Evolutionary conservation across 495 filamentous ascomycete genomes (phyloP).

Genomic region (Penicillium robsamsonii): DNA sequence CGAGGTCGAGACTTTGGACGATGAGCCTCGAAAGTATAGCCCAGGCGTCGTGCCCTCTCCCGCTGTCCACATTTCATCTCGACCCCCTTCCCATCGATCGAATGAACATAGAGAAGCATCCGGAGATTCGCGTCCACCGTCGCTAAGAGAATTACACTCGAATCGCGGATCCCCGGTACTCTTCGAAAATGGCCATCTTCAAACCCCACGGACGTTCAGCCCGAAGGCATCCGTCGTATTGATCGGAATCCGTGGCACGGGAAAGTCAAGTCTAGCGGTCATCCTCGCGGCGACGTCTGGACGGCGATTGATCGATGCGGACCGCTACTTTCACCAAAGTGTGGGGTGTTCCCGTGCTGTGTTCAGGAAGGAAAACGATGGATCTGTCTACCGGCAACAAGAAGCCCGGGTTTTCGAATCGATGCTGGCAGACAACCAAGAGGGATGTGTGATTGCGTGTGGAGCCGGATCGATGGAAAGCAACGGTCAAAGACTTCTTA

Average conservation of each 20-base stretch:
- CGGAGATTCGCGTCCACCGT: slow-evolving; percentile 22
- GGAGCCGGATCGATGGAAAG: slow-evolving; percentile 55
- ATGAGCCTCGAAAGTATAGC: slow-evolving; percentile 26
- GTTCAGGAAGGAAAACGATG: slow-evolving; percentile 60
- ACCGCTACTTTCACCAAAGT: slow-evolving; percentile 65
- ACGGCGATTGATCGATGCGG: slow-evolving; percentile 67
- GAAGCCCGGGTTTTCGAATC: slow-evolving; percentile 61
- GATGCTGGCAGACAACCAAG: slow-evolving; percentile 59
- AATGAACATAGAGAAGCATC: slow-evolving; percentile 26
- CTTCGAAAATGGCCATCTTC: slow-evolving; percentile 29
- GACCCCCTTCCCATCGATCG: slow-evolving; percentile 17
- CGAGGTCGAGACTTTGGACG: slow-evolving; percentile 29
- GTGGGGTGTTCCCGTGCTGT: slow-evolving; percentile 60
- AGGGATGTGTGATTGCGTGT: slow-evolving; percentile 70
- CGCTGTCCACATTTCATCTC: neutral
- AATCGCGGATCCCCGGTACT: slow-evolving; percentile 35
- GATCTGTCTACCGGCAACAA: slow-evolving; percentile 57
- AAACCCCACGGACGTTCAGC: slow-evolving; percentile 47
- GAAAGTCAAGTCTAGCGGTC: slow-evolving; percentile 74
- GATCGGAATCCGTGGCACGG: slow-evolving; percentile 71
- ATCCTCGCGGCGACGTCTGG: slow-evolving; percentile 72
- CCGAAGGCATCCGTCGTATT: slow-evolving; percentile 68
- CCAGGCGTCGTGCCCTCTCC: neutral
- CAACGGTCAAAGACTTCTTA: slow-evolving; percentile 40
- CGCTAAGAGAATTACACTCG: slow-evolving; percentile 32